Percentiles rank a stretch among this genome's conserved stretches.
Evolutionary conservation across 768 basidiomycete genomes (phyloP).

Genomic region (Amylocystis lapponica): DNA sequence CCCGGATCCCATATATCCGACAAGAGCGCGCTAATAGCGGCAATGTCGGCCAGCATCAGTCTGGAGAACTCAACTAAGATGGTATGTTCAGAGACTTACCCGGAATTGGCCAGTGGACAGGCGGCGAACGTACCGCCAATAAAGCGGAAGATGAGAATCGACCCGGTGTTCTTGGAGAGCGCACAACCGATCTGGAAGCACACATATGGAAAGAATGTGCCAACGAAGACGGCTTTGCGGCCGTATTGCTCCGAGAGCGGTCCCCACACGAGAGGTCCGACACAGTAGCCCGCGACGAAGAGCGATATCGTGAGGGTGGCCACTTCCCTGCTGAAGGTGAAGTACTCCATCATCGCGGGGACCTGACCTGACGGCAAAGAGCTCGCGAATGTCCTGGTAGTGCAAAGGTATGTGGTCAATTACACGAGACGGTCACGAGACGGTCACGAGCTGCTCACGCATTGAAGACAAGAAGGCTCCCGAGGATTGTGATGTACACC

Average conservation of each 20-base stretch:
- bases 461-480: conserved; percentile 21
- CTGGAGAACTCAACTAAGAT: not conserved
- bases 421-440: not conserved
- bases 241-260: conserved; percentile 48
- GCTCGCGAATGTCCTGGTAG: conserved; percentile 54
- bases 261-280: conserved; percentile 58
- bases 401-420: conserved; percentile 40
- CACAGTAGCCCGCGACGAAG: conserved; percentile 64
- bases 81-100: conserved; percentile 38
- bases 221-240: conserved; percentile 51
- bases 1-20: conserved; percentile 52
- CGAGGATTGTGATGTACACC: conserved; percentile 24
- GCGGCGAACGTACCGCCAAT: conserved; percentile 61
- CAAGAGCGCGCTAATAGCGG: conserved; percentile 25
- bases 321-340: conserved; percentile 44
- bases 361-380: conserved; percentile 51
- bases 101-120: conserved; percentile 60
- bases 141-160: conserved; percentile 62
- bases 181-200: conserved; percentile 59
- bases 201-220: conserved; percentile 50
- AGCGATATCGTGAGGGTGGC: conserved; percentile 53
- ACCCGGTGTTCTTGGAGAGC: conserved; percentile 49
- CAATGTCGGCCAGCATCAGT: not conserved
- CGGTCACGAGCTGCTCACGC: conserved; percentile 28
- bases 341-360: conserved; percentile 37